Conservation (phyloP, 331 rosid genomes). For the Spiraea crenata region DNA sequence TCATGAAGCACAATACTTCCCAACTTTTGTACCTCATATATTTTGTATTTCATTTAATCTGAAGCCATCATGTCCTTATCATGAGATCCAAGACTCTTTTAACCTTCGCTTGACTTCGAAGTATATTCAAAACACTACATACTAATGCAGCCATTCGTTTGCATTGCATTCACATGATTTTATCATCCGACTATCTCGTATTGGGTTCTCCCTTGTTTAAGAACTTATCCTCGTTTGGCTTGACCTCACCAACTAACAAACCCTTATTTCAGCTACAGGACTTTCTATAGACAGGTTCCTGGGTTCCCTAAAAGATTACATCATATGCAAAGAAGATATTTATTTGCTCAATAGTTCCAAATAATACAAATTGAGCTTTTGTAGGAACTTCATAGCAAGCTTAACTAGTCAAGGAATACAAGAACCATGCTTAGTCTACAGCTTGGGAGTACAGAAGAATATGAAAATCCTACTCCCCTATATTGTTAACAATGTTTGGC, state of each 20-base stretch:
- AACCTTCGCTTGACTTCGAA: background rate
- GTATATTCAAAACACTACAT: background rate
- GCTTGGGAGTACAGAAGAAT: background rate
- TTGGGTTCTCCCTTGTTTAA: background rate
- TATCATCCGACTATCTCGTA: background rate
- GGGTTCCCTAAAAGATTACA: no score
- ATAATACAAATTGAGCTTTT: background rate
- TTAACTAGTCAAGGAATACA: background rate
- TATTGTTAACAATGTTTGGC: background rate
- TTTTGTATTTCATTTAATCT: background rate
- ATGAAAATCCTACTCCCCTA: background rate
- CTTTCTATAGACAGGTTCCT: background rate
- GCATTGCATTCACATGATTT: background rate
- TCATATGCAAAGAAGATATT: background rate
- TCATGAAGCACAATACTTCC: background rate
- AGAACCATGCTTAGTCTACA: background rate
- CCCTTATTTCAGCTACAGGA: background rate
- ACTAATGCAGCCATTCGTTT: conserved; percentile 2
- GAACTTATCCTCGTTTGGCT: background rate
- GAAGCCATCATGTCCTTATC: background rate
- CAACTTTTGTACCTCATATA: background rate
- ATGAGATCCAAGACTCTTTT: background rate
- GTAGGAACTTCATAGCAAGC: background rate
- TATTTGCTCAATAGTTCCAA: background rate
- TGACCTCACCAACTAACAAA: background rate